Evolutionary conservation across 2,329 filamentous ascomycete genomes (phyloP).

Genomic region (Saccharata proteae): DNA sequence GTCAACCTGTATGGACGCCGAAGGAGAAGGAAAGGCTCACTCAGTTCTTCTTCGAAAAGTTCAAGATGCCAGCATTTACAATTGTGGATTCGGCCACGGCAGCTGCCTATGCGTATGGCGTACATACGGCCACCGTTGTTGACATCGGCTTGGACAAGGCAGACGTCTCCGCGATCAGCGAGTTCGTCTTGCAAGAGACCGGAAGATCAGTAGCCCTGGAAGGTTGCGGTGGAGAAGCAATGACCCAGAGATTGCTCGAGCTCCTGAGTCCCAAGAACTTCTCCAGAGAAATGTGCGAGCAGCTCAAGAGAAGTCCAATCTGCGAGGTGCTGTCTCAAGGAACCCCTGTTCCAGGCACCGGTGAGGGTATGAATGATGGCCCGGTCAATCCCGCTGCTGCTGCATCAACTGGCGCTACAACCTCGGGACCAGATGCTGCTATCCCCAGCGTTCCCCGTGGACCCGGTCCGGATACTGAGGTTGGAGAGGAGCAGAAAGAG

Average conservation of each 20-base stretch:
- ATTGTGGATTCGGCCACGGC: conserved; percentile 83
- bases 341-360: conserved; percentile 39
- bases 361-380: conserved; percentile 14
- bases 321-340: conserved; percentile 49
- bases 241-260: conserved; percentile 62
- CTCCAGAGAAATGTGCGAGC: conserved; percentile 51
- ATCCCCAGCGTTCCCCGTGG: conserved; percentile 37
- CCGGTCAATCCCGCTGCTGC: conserved; percentile 42
- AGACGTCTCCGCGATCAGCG: conserved; percentile 80
- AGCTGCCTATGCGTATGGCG: conserved; percentile 68
- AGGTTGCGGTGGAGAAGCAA: conserved; percentile 72
- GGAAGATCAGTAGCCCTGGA: conserved; percentile 48
- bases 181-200: conserved; percentile 63
- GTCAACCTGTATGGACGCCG: conserved; percentile 80
- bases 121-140: conserved; percentile 70
- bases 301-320: conserved; percentile 51
- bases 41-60: conserved; percentile 94
- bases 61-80: conserved; percentile 83
- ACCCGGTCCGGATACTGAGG: conserved; percentile 43
- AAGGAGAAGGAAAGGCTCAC: conserved; percentile 79
- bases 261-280: conserved; percentile 49
- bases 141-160: conserved; percentile 90
- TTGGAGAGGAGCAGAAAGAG: conserved; percentile 37
- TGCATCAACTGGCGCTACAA: conserved; percentile 42
- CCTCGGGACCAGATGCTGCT: conserved; percentile 30